Evolutionary conservation across 1,284 basidiomycete genomes (phyloP), one percentile per base, ranked within the genome.

Genomic region (Leccinum subrobustum): DNA sequence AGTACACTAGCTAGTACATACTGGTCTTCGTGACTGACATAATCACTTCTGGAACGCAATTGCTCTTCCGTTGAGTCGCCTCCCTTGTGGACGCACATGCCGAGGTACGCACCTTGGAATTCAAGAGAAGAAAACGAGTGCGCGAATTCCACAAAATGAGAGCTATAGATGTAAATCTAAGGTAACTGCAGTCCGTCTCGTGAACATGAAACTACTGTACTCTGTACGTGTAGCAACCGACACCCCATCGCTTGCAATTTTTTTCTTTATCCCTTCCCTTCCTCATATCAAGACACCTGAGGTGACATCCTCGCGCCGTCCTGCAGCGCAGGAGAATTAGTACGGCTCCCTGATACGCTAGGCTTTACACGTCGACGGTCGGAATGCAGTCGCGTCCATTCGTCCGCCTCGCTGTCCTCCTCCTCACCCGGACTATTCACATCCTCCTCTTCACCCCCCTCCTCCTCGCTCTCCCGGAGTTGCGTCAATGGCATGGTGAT

Each of bases 351-450:
- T 67, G 71, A 71, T 56, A 64, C 65, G 52, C 60, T 60, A 4
- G 62, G 57, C 63, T 57, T 65, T 63, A 59, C 62, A 57, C 58
- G 70, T 44, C 42, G 42, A 58, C 48, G 67, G 57, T 70, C 65
- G 44, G 71, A 75, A 57, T 69, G 72, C 56, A 87, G 68, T 62
- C 75, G 77, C 39, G 84, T 84, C 70, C 79, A 77, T 74, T 85
- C 84, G 68, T 84, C 78, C 23, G 69, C 79, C 61, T 80, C 77
- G 61, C 63, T 70, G 54, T 73, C 68, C 29, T 73, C 69, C 60
- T 75, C 77, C 18, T 68, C 29, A 14, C 2, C n/a, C 16, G 11
- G 18, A 44, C 42, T 44, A 6, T 44, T 18, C 6, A 44, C 18
- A 20, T 42, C n/a, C 39, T 44, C 42, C 42, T 11, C 42, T 12